phyloP scores from a whole-genome alignment of 2,329 filamentous ascomycete genomes.

The Neoscytalidium dimidiatum region DNA sequence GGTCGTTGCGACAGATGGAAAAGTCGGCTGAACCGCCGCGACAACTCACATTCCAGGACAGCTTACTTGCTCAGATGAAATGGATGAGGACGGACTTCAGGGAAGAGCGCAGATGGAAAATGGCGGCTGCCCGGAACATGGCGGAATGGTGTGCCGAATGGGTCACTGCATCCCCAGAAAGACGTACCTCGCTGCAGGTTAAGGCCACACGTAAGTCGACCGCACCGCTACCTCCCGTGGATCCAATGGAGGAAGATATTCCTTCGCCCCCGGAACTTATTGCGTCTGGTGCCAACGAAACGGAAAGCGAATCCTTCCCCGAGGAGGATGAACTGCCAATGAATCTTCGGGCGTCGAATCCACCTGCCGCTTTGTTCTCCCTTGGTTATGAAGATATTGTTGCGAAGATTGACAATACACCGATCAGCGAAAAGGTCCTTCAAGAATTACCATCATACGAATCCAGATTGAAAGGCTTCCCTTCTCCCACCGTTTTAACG shows the following conservation, averaged over 20 bases:
- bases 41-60: slow-evolving; percentile 79
- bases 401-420: slow-evolving; percentile 73
- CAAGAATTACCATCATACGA: slow-evolving; percentile 81
- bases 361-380: slow-evolving; percentile 77
- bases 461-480: slow-evolving; percentile 3
- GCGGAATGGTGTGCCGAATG: slow-evolving; percentile 85
- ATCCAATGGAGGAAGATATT: slow-evolving; percentile 40
- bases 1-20: slow-evolving; percentile 88
- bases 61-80: slow-evolving; percentile 86
- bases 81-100: slow-evolving; percentile 98
- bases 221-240: slow-evolving; percentile 24
- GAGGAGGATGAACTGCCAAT: slow-evolving; percentile 44
- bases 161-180: slow-evolving; percentile 64
- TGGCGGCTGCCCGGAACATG: slow-evolving; percentile 74
- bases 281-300: slow-evolving; percentile 38
- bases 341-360: slow-evolving; percentile 49
- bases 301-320: slow-evolving; percentile 39
- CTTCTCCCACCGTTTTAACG: slow-evolving; percentile 45
- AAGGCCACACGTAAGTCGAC: slow-evolving; percentile 43
- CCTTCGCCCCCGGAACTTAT: slow-evolving; percentile 41
- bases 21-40: slow-evolving; percentile 79
- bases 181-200: slow-evolving; percentile 69
- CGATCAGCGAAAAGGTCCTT: slow-evolving; percentile 74
- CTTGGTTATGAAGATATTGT: slow-evolving; percentile 80
- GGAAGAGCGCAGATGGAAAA: slow-evolving; percentile 94